These are phyloP conservation scores for Uronychia setigera DNA, from an alignment of 73 alveolate species.

Conservation along the genomic window DNA sequence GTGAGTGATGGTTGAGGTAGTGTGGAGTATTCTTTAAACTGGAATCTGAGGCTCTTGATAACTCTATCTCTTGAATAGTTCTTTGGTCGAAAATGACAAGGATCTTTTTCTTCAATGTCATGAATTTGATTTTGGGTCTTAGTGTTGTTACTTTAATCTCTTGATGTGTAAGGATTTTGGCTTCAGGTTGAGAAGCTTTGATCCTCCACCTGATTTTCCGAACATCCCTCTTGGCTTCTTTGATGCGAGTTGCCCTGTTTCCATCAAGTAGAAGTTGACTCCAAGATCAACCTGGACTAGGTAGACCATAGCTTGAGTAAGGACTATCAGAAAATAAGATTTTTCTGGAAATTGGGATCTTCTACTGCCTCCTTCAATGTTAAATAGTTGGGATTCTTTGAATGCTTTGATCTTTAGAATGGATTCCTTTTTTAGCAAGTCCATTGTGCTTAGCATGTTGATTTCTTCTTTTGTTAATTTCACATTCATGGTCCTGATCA, in stretches of 20 bases:
- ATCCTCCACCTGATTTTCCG: neutral
- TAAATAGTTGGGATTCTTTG: neutral
- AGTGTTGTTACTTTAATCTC: neutral
- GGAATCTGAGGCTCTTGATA: neutral
- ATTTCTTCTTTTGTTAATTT: neutral
- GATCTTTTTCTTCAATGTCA: neutral
- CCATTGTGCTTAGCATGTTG: neutral
- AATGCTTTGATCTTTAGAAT: neutral
- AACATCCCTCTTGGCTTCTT: neutral
- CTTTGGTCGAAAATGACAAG: neutral
- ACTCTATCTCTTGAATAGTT: neutral
- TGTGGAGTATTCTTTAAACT: neutral
- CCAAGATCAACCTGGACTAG: neutral
- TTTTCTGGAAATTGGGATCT: neutral
- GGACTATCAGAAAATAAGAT: neutral
- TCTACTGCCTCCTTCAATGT: neutral
- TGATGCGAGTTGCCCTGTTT: too few species aligned
- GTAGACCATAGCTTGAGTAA: neutral
- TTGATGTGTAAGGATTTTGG: neutral
- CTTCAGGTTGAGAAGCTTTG: neutral
- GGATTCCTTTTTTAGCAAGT: neutral
- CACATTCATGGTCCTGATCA: slow-evolving; percentile 3
- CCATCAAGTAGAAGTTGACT: neutral
- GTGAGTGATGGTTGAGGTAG: too few species aligned
- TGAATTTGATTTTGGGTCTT: neutral